These are phyloP conservation scores for Termitomyces eurrhizus DNA, from an alignment of 768 basidiomycete species.

Conservation along the genomic window DNA sequence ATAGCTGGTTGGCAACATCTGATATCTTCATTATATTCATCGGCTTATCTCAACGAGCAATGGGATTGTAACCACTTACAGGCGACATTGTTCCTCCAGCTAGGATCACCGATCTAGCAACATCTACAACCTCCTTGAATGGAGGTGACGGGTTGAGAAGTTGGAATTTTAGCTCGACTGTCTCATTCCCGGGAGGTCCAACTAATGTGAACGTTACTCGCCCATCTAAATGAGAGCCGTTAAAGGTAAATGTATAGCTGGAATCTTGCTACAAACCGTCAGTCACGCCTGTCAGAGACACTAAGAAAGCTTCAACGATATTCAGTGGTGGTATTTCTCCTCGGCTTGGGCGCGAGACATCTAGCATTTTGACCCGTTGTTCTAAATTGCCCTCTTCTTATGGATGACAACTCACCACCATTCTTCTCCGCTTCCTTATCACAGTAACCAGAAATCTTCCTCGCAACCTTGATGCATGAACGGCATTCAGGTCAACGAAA, in stretches of 20 bases:
- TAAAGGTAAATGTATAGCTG: not conserved
- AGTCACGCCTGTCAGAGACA: slow-evolving; percentile 72
- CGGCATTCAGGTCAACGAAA: not conserved
- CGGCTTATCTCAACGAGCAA: not conserved
- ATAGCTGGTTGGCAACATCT: slow-evolving; percentile 82
- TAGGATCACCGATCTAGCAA: slow-evolving; percentile 79
- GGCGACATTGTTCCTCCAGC: slow-evolving; percentile 99
- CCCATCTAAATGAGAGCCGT: slow-evolving; percentile 51
- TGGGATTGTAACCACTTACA: slow-evolving; percentile 36
- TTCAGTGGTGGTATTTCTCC: slow-evolving; percentile 73
- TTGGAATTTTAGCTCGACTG: slow-evolving; percentile 81
- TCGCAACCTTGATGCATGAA: slow-evolving; percentile 44
- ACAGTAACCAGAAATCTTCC: slow-evolving; percentile 84
- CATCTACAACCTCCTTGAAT: slow-evolving; percentile 80
- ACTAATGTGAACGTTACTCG: slow-evolving; percentile 60
- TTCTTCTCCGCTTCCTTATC: slow-evolving; percentile 52
- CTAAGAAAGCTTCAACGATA: slow-evolving; percentile 72
- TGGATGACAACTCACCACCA: slow-evolving; percentile 24
- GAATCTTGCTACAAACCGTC: slow-evolving; percentile 46
- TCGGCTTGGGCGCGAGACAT: slow-evolving; percentile 19
- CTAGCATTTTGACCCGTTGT: not conserved
- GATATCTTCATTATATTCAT: slow-evolving; percentile 53
- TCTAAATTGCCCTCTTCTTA: not conserved
- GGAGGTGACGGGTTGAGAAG: slow-evolving; percentile 87
- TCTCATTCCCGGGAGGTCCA: slow-evolving; percentile 32